Evolutionary conservation across 768 basidiomycete species (phyloP).

Genomic region (Boletellus sp.): DNA sequence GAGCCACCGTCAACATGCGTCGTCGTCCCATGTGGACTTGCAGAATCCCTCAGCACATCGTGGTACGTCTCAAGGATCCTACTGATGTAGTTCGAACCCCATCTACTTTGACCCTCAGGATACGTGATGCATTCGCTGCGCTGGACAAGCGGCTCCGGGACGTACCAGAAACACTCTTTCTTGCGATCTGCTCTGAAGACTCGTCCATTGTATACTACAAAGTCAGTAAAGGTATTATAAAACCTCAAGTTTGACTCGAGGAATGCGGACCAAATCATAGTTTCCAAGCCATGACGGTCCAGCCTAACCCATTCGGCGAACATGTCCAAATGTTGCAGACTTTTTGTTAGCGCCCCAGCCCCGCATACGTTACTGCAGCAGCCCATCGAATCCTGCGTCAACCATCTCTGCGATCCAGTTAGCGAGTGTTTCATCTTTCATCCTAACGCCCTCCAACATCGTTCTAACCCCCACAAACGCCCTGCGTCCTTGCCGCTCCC

Average conservation of each 20-base stretch:
- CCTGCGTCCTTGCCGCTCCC: conserved; percentile 64
- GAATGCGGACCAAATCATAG: background rate
- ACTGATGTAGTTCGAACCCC: too few species aligned
- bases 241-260: conserved; percentile 50
- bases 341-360: background rate
- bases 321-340: background rate
- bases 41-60: conserved; percentile 60
- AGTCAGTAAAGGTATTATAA: conserved; percentile 71
- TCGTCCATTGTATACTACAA: conserved; percentile 86
- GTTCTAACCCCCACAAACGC: conserved; percentile 63
- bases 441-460: conserved; percentile 60
- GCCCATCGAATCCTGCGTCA: conserved; percentile 41
- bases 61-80: conserved; percentile 42
- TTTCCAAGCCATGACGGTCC: too few species aligned
- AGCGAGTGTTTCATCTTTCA: conserved; percentile 60
- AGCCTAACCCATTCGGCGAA: background rate
- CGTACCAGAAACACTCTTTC: conserved; percentile 46
- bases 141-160: conserved; percentile 30
- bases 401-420: conserved; percentile 62
- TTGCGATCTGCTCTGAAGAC: conserved; percentile 73
- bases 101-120: conserved; percentile 35
- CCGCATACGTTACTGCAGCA: conserved; percentile 20
- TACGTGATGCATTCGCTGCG: conserved; percentile 52
- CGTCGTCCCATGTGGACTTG: conserved; percentile 65
- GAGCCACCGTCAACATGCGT: conserved; percentile 29